Base-by-base conservation (phyloP, 179 eudicot genomes). In the Spergularia azorica region DNA sequence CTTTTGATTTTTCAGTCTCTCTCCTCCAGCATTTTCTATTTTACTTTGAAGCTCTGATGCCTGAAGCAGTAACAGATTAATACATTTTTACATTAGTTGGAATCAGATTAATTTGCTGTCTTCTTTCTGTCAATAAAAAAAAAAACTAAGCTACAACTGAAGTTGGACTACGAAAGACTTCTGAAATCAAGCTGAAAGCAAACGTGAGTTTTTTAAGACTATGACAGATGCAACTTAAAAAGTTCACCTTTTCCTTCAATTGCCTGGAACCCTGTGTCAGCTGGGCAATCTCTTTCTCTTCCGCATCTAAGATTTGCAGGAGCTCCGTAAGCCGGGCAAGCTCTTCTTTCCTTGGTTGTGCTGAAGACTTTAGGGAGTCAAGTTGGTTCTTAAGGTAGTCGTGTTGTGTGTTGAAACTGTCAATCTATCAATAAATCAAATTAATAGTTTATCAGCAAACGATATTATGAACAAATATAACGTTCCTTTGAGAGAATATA, bases 1-100 rank as follows among this genome's bases (percentile, higher is more conserved):
- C 85, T 88, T 94, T 64, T 96, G 99, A 39, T 56, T 90, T 87
- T 79, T 90, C 75, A 96, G 87, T 79, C 57, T 90, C 80, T 90
- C 96, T 74, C 99, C 98, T 63, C 99, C 99, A 78, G 96, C 99
- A 88, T 94, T 94, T 79, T 96, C 99, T 70, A 96, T 89, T 84
- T 92, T 94, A 51, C 73, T 76, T 82, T 96, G 99, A 83, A 91
- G 95, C 64, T 90, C 98, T 70, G 77, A 70, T 73, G 90, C 98
- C 98, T 95, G 72, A 46, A 60, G 71, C 52, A 77, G 26, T 15
- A 14, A 20, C 9, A 63, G 12, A 39, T 20, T 1, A 21, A 17
- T 67, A 17, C 36, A 52, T 50, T 8, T 48, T 17, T 52, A 70
- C 48, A 70, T 60, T 51, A 70, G 59, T 67, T 10, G 56, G 57